Evolutionary conservation across 2,329 filamentous ascomycete species (phyloP).

Genomic region (Fusarium goolgardi): DNA sequence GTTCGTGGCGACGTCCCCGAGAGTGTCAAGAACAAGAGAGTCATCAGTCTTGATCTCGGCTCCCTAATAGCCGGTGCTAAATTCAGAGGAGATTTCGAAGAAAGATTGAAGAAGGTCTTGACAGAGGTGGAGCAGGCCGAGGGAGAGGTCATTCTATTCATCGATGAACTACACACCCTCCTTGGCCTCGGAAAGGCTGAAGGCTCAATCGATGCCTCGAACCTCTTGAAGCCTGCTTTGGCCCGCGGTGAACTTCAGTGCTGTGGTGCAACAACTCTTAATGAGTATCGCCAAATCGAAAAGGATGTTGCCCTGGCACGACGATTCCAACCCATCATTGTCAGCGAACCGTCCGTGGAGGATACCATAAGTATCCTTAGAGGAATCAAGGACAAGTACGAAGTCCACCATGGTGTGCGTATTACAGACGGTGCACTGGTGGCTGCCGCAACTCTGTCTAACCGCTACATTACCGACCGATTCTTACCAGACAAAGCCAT

Average conservation of each 20-base stretch:
- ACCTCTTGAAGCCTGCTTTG: constrained; percentile 92
- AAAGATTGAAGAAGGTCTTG: constrained; percentile 88
- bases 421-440: constrained; percentile 94
- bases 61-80: constrained; percentile 96
- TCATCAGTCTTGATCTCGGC: constrained; percentile 88
- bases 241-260: constrained; percentile 93
- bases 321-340: constrained; percentile 92
- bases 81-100: constrained; percentile 95
- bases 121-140: constrained; percentile 91
- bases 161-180: constrained; percentile 92
- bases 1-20: constrained; percentile 94
- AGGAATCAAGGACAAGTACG: constrained; percentile 97
- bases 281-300: constrained; percentile 92
- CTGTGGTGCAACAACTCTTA: constrained; percentile 92
- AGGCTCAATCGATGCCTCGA: constrained; percentile 95
- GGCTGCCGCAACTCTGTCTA: constrained; percentile 90
- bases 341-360: constrained; percentile 90
- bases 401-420: constrained; percentile 94
- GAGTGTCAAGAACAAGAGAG: constrained; percentile 93
- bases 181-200: constrained; percentile 94
- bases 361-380: constrained; percentile 96
- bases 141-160: constrained; percentile 91
- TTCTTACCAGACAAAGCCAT: constrained; percentile 98
- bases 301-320: constrained; percentile 94
- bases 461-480: constrained; percentile 95